Conservation (phyloP, 1,139 yeast genomes). For the Kodamaea anthophila region DNA sequence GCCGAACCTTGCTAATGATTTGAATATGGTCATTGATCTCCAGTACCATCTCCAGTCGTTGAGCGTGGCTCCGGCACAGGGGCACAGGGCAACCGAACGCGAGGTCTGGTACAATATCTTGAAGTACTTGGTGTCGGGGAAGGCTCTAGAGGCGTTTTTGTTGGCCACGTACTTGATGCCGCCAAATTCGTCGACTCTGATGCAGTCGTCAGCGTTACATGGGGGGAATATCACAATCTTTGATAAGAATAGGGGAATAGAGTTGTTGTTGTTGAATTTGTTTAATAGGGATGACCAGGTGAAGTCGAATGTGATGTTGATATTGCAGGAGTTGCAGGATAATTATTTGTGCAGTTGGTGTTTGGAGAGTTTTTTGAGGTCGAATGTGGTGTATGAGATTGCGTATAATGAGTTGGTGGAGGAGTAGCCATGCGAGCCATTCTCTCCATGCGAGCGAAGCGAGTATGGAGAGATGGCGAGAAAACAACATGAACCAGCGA, state of each 20-base stretch:
- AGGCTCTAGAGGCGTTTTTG: conserved; percentile 36
- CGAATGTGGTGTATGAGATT: conserved; percentile 37
- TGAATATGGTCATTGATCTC: conserved; percentile 39
- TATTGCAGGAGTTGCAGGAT: conserved; percentile 41
- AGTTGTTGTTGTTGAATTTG: conserved; percentile 38
- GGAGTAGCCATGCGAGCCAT: no score
- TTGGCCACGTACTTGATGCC: conserved; percentile 40
- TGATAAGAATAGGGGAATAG: conserved; percentile 45
- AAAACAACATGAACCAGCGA: no score
- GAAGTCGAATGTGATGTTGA: conserved; percentile 38
- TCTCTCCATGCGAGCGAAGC: no score
- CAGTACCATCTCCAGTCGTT: conserved; percentile 40
- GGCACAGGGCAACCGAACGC: conserved; percentile 23
- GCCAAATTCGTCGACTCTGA: conserved; percentile 37
- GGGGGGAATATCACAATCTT: conserved; percentile 41
- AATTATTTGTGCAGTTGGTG: conserved; percentile 46
- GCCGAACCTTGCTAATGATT: conserved; percentile 37
- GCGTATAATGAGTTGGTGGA: conserved; percentile 33
- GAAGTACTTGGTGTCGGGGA: conserved; percentile 41
- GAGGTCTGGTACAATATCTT: conserved; percentile 43
- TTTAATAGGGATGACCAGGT: conserved; percentile 42
- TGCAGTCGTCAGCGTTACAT: conserved; percentile 34
- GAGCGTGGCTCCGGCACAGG: conserved; percentile 14
- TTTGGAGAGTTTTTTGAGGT: conserved; percentile 30
- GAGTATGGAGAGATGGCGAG: no score